These are phyloP conservation scores for Erythrophleum fordii DNA, from an alignment of 306 rosid genomes.

Conservation along the genomic window DNA sequence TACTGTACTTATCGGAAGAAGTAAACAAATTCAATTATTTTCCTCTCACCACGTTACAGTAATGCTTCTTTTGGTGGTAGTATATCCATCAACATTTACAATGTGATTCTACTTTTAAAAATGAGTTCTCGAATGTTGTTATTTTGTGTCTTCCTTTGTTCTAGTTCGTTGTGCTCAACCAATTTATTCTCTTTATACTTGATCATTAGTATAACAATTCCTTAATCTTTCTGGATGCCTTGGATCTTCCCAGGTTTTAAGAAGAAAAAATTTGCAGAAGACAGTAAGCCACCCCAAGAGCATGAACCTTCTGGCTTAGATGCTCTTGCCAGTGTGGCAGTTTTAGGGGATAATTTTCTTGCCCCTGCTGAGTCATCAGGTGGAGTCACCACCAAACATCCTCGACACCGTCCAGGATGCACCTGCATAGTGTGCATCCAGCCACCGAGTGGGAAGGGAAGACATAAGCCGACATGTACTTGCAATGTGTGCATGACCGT, in stretches of 20 bases:
- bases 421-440: constrained; percentile 94
- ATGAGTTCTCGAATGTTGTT: not conserved
- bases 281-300: constrained; percentile 53
- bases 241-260: constrained; percentile 57
- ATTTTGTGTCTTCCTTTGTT: not conserved
- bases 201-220: constrained; percentile 12
- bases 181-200: constrained; percentile 11
- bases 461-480: constrained; percentile 84
- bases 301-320: constrained; percentile 79
- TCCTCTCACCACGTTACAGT: no score
- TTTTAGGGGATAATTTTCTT: constrained; percentile 72
- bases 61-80: no score
- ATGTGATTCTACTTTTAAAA: not conserved
- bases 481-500: constrained; percentile 96
- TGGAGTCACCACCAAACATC: constrained; percentile 90
- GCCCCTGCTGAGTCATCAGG: constrained; percentile 60
- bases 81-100: not conserved
- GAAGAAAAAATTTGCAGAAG: constrained; percentile 62
- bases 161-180: not conserved
- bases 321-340: constrained; percentile 95
- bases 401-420: constrained; percentile 96
- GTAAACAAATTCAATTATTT: not conserved
- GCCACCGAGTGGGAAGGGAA: constrained; percentile 97
- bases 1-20: not conserved
- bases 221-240: constrained; percentile 25